Conservation (phyloP, 108 stramenopile species). For the Pseudonitzschia multistriata region DNA sequence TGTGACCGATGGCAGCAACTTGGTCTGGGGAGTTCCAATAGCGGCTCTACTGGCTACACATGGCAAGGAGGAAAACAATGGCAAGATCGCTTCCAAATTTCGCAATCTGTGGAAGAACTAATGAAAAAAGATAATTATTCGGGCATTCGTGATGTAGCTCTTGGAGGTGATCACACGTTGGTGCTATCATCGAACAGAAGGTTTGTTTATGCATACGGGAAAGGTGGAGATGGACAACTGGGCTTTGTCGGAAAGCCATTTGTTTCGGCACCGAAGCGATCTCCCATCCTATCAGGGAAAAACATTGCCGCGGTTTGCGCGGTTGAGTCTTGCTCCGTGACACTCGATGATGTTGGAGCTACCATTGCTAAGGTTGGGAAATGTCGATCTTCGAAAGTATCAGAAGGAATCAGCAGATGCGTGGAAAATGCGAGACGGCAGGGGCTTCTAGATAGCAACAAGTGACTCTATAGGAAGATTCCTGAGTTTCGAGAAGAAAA, state of each 20-base stretch:
- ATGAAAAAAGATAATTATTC: slow-evolving; percentile 18
- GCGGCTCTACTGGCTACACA: slow-evolving; percentile 61
- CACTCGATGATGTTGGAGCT: slow-evolving; percentile 47
- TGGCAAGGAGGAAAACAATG: slow-evolving; percentile 64
- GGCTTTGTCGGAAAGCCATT: slow-evolving; percentile 57
- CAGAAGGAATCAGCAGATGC: slow-evolving; percentile 13
- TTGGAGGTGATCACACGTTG: slow-evolving; percentile 72
- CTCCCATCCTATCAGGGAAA: slow-evolving; percentile 43
- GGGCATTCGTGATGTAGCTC: slow-evolving; percentile 54
- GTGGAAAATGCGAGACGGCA: slow-evolving; percentile 11
- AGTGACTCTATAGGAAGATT: background rate
- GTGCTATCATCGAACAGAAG: slow-evolving; percentile 50
- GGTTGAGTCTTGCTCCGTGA: slow-evolving; percentile 53
- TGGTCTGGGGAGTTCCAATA: slow-evolving; percentile 56
- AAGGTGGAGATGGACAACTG: slow-evolving; percentile 66
- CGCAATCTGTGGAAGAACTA: slow-evolving; percentile 30
- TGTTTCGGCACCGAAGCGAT: slow-evolving; percentile 61
- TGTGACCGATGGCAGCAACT: slow-evolving; percentile 79
- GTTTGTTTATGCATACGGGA: slow-evolving; percentile 59
- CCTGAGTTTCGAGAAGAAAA: background rate
- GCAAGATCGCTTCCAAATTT: slow-evolving; percentile 45
- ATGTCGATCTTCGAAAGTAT: slow-evolving; percentile 17
- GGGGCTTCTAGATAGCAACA: background rate
- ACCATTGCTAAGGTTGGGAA: slow-evolving; percentile 46
- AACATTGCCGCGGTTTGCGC: slow-evolving; percentile 57